These are phyloP conservation scores for Cladosporium sp. DNA, from an alignment of 2,329 filamentous ascomycete genomes.

Conservation along the genomic window DNA sequence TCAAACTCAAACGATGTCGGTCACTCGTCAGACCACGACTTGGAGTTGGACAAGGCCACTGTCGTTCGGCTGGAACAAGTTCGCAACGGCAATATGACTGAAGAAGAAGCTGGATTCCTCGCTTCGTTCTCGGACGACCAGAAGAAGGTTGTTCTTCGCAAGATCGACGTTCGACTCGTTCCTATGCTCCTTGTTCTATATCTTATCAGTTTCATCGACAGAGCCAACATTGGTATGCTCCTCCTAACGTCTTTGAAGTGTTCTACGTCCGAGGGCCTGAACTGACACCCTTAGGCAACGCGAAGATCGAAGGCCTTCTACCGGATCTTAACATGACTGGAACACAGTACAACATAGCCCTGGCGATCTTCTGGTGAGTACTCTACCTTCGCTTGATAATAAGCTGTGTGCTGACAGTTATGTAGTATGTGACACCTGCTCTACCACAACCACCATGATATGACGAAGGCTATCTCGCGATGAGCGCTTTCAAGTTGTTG, in stretches of 20 bases:
- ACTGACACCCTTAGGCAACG: conserved; percentile 29
- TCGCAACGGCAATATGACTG: conserved; percentile 2
- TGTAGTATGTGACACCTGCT: neutral
- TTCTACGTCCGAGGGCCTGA: no score
- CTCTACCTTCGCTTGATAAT: neutral
- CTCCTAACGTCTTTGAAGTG: neutral
- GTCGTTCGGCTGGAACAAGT: neutral
- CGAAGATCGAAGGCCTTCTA: conserved; percentile 27
- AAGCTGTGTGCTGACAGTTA: neutral
- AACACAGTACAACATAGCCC: conserved; percentile 13
- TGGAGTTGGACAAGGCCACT: conserved; percentile 4
- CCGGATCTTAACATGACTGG: conserved; percentile 13
- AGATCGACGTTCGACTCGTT: conserved; percentile 39
- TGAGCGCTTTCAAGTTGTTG: no score
- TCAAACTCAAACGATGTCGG: neutral
- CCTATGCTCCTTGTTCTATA: conserved; percentile 38
- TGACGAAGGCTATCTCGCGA: no score
- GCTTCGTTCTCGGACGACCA: conserved; percentile 21
- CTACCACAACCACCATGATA: no score
- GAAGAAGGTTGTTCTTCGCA: conserved; percentile 40
- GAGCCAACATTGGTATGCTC: conserved; percentile 20
- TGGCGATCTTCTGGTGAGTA: conserved; percentile 27
- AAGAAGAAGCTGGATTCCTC: conserved; percentile 29
- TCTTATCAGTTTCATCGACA: conserved; percentile 31
- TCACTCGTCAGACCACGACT: neutral